phyloP scores from a whole-genome alignment of 148 eudicot genomes.

The Chenopodium album region DNA sequence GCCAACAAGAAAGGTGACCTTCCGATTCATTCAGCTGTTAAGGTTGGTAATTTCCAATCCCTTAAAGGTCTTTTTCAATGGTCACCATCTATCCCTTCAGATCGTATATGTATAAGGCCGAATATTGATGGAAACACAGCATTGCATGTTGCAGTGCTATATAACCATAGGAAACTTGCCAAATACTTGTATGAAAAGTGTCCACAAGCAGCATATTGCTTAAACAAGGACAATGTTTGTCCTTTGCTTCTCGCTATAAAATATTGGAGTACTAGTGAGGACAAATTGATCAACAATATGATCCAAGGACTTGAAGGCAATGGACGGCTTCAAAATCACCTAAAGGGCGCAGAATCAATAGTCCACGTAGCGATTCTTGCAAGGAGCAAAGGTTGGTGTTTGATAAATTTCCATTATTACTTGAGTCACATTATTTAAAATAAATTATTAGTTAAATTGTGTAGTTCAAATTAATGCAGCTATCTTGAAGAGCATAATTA shows the following conservation, averaged over 20 bases:
- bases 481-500: too few species aligned
- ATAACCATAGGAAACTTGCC: neutral
- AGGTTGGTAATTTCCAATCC: neutral
- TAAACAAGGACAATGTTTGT: neutral
- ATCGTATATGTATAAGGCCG: neutral
- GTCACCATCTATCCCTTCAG: neutral
- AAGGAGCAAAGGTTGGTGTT: neutral
- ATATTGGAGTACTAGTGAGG: neutral
- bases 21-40: conserved; percentile 6
- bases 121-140: neutral
- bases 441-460: too few species aligned
- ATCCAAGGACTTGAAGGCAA: neutral
- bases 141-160: neutral
- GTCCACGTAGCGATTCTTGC: neutral
- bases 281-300: neutral
- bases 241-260: conserved; percentile 1
- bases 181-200: neutral
- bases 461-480: too few species aligned
- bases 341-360: neutral
- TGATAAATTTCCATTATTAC: too few species aligned
- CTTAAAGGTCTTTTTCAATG: neutral
- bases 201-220: conserved; percentile 7
- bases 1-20: conserved; percentile 8
- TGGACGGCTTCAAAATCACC: neutral
- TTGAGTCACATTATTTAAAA: too few species aligned